phyloP scores from a whole-genome alignment of 176 grass and related monocot species.

The Thalia dealbata region DNA sequence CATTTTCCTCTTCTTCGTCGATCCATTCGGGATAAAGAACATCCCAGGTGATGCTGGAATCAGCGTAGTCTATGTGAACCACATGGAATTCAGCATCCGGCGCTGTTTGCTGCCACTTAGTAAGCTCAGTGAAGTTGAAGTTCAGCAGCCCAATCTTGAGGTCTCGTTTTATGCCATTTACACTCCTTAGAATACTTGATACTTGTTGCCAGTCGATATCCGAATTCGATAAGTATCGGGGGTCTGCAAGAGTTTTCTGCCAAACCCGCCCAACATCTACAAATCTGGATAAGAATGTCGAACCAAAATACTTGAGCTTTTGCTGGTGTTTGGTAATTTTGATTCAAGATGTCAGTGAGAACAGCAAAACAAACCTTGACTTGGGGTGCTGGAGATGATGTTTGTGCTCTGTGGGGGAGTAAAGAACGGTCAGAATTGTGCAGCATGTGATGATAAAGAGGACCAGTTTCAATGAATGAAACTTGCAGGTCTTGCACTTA shows the following conservation, averaged over 20 bases:
- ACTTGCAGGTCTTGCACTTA: not conserved
- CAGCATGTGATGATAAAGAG: not conserved
- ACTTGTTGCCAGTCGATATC: constrained; percentile 54
- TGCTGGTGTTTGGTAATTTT: not conserved
- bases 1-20: constrained; percentile 85
- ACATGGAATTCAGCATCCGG: constrained; percentile 54
- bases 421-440: not conserved
- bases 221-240: constrained; percentile 47
- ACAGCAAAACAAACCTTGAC: not conserved
- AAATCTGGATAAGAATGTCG: constrained; percentile 30
- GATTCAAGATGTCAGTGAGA: not conserved
- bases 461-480: not conserved
- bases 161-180: constrained; percentile 33
- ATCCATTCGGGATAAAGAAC: constrained; percentile 88
- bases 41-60: constrained; percentile 67
- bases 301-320: not conserved
- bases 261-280: constrained; percentile 82
- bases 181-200: constrained; percentile 37
- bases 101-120: constrained; percentile 43
- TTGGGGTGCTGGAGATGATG: not conserved
- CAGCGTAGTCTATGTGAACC: constrained; percentile 46
- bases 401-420: not conserved
- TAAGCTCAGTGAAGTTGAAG: constrained; percentile 67
- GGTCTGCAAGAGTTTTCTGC: constrained; percentile 57
- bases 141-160: constrained; percentile 66